Base-by-base conservation (phyloP, 2,329 filamentous ascomycete genomes). In the Alternaria novae-zelandiae region DNA sequence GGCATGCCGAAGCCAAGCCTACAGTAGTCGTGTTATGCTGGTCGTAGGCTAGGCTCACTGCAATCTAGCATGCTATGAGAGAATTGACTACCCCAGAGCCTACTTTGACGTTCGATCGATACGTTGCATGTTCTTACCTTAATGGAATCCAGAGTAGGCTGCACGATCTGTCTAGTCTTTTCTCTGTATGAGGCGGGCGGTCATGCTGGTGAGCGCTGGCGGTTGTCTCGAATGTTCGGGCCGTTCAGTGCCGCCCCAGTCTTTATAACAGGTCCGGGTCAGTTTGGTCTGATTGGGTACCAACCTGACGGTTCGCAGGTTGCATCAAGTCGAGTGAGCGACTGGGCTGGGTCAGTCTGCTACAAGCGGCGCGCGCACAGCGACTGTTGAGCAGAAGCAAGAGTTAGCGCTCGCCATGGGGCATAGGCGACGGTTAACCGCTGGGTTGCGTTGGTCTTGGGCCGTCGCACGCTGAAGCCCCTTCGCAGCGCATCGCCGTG, bases 401-500 rank as follows among this genome's bases (percentile, higher is more conserved):
- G 17, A 26, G 15, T 61, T 61, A 61, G 54, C 54, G 54, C 59
- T 56, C 47, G 54, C 49, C 25, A 30, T 13, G 28, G 10, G 41
- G 30, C 23, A 23, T 26, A 54, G 49, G 30, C 59, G 59, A 62
- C 55, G 44, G 43, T 63, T 63, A 50, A 54, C 60, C 60, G 60
- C 60, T 54, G 56, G 26, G 32, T 6, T 5, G 36, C 36, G 54
- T 46, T 21, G 21, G 21, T 23, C 30, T 28, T 46, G 32, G 45
- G 45, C 46, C 20, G 46, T 58, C 59, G 49, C 59, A 28, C 53
- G 28, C 59, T 43, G 49, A 53, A 58, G 54, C 36, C 45, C 54
- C 54, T 46, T 53, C 54, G 50, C 45, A 50, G 64, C 62, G 64
- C 63, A 57, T 67, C 64, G 64, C 64, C 64, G 61, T 64, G 26